phyloP scores from a whole-genome alignment of 1,284 basidiomycete genomes.

The Ceratobasidium sp. region DNA sequence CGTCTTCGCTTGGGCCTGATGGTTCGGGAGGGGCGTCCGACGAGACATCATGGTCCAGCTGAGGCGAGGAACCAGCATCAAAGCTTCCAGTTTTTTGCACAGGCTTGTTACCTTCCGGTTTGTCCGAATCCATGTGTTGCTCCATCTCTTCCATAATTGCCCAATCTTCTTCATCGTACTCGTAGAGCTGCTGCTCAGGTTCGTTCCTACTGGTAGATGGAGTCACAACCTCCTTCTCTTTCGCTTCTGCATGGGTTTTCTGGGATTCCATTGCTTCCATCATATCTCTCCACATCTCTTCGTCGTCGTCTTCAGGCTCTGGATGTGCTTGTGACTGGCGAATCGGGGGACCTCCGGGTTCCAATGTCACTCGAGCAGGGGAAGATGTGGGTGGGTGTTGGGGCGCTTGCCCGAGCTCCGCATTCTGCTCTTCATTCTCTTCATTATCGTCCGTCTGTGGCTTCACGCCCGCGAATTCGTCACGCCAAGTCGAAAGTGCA shows the following conservation, averaged over 20 bases:
- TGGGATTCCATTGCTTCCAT: slow-evolving; percentile 63
- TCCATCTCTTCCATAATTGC: slow-evolving; percentile 41
- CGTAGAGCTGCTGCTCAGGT: neutral
- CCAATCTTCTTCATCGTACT: slow-evolving; percentile 40
- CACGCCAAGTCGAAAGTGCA: slow-evolving; percentile 73
- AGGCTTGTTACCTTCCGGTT: neutral
- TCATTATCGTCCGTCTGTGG: slow-evolving; percentile 42
- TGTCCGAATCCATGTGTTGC: slow-evolving; percentile 20
- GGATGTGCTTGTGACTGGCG: slow-evolving; percentile 44
- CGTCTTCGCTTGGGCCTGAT: slow-evolving; percentile 26
- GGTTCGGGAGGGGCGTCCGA: slow-evolving; percentile 25
- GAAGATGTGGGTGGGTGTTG: slow-evolving; percentile 29
- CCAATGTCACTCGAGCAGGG: slow-evolving; percentile 23
- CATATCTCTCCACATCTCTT: slow-evolving; percentile 74
- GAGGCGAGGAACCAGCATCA: neutral
- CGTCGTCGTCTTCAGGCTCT: slow-evolving; percentile 58
- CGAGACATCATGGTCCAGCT: slow-evolving; percentile 25
- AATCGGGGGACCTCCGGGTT: slow-evolving; percentile 35
- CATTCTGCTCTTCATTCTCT: slow-evolving; percentile 43
- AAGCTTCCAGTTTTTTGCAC: neutral
- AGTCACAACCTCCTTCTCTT: neutral
- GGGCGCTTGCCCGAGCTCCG: slow-evolving; percentile 7
- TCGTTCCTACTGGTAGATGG: neutral
- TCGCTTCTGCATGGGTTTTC: slow-evolving; percentile 41
- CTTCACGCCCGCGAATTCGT: slow-evolving; percentile 51